These are phyloP conservation scores for Trichopus zeylanicus DNA, from an alignment of 116 monocot species.

Conservation along the genomic window DNA sequence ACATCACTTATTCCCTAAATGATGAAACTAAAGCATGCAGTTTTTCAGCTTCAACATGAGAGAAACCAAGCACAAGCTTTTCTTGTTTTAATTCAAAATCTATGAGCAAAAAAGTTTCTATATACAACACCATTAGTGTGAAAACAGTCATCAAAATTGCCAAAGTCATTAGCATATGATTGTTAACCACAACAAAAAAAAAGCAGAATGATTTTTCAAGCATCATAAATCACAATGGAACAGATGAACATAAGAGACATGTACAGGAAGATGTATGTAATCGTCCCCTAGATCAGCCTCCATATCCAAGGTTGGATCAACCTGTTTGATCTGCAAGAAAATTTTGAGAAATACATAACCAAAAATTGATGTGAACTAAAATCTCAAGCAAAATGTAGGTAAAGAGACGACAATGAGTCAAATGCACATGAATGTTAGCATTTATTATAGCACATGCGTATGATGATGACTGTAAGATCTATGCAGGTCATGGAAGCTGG, in stretches of 20 bases:
- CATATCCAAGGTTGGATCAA: constrained; percentile 96
- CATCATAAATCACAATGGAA: not conserved
- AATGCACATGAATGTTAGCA: not conserved
- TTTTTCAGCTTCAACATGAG: no score
- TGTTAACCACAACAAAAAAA: no score
- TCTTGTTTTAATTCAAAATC: no score
- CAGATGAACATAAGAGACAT: not conserved
- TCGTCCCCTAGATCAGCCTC: constrained; percentile 93
- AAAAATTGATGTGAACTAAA: not conserved
- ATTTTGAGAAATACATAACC: not conserved
- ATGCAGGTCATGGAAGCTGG: no score
- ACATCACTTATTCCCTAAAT: no score
- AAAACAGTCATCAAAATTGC: no score
- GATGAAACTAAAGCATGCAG: no score
- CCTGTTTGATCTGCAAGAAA: constrained; percentile 71
- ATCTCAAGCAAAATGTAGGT: not conserved
- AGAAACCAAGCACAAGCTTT: no score
- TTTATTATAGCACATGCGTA: not conserved
- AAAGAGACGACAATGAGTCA: not conserved
- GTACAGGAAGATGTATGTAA: constrained; percentile 77
- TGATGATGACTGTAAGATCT: no score
- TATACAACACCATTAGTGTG: no score
- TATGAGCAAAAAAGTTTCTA: no score
- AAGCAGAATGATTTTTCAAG: not conserved
- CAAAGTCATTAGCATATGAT: no score